Conservation (phyloP, 805 yeast species). For the Kuraishia cidri region DNA sequence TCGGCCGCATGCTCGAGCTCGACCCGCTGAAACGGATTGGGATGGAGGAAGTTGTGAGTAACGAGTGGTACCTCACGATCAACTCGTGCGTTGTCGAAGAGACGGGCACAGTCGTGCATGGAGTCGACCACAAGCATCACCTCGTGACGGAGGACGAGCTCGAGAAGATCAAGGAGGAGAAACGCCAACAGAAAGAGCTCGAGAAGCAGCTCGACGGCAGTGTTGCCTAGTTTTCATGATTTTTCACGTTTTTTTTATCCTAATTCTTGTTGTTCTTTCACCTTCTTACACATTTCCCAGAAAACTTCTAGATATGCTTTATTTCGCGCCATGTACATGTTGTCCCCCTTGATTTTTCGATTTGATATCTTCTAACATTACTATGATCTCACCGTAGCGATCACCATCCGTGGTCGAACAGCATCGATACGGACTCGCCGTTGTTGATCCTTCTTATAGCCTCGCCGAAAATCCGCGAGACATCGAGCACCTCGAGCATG, state of each 20-base stretch:
- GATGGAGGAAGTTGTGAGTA: slow-evolving; percentile 45
- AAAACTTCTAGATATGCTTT: too few species aligned
- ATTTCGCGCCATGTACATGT: too few species aligned
- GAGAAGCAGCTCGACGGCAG: slow-evolving; percentile 5
- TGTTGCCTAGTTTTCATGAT: too few species aligned
- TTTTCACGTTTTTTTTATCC: too few species aligned
- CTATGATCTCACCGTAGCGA: too few species aligned
- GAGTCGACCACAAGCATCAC: slow-evolving; percentile 51
- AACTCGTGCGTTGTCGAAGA: slow-evolving; percentile 36
- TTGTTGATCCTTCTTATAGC: slow-evolving; percentile 94
- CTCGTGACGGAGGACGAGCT: slow-evolving; percentile 61
- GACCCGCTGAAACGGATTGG: slow-evolving; percentile 49
- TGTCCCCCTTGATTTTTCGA: too few species aligned
- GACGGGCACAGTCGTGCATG: slow-evolving; percentile 11
- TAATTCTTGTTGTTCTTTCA: neutral
- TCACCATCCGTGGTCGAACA: slow-evolving; percentile 77
- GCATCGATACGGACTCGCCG: slow-evolving; percentile 92
- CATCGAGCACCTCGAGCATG: slow-evolving; percentile 75
- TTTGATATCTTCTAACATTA: too few species aligned
- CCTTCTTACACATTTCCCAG: too few species aligned
- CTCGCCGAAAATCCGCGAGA: slow-evolving; percentile 83
- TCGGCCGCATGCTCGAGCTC: slow-evolving; percentile 57
- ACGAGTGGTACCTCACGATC: slow-evolving; percentile 51
- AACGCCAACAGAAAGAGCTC: slow-evolving; percentile 15
- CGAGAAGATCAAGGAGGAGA: slow-evolving; percentile 26